phyloP scores from a whole-genome alignment of 177 flowering plant species.

The Vitis hybrid region DNA sequence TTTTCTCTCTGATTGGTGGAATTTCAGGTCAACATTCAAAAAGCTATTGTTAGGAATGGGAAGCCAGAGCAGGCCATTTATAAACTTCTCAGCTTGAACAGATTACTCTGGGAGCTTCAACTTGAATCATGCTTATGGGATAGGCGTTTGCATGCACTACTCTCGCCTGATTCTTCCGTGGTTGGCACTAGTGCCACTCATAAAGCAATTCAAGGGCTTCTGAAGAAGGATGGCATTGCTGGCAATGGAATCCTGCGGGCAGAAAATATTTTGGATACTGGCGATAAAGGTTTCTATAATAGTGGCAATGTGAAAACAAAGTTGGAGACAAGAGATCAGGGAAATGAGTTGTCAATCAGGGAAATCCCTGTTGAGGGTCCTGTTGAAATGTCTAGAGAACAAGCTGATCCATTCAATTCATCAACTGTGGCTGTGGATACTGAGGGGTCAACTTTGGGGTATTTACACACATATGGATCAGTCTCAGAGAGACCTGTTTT shows the following conservation, averaged over 20 bases:
- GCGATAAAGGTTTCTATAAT: slow-evolving; percentile 13
- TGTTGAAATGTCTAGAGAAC: slow-evolving; percentile 6
- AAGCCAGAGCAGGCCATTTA: slow-evolving; percentile 29
- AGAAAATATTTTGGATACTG: background rate
- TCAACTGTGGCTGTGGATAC: slow-evolving; percentile 8
- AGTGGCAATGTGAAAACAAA: slow-evolving; percentile 5
- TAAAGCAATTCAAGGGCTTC: slow-evolving; percentile 19
- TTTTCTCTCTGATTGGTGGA: background rate
- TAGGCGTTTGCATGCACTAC: slow-evolving; percentile 54
- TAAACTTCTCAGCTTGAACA: slow-evolving; percentile 63
- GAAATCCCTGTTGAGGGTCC: slow-evolving; percentile 23
- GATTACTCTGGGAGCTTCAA: slow-evolving; percentile 66
- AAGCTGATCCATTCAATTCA: slow-evolving; percentile 6
- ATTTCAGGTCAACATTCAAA: slow-evolving; percentile 45
- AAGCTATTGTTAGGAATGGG: slow-evolving; percentile 32
- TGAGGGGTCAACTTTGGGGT: slow-evolving; percentile 9
- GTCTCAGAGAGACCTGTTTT: background rate
- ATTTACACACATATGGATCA: background rate
- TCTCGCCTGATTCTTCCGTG: slow-evolving; percentile 28
- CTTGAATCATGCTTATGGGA: slow-evolving; percentile 82
- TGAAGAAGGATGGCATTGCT: slow-evolving; percentile 21
- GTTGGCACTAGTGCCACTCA: slow-evolving; percentile 9
- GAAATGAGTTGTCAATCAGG: slow-evolving; percentile 7
- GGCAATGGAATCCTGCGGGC: background rate
- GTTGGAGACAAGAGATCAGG: slow-evolving; percentile 10